Percentiles rank a stretch among this genome's conserved stretches.
phyloP scores from a whole-genome alignment of 768 basidiomycete genomes.

The Exidia glandulosa region DNA sequence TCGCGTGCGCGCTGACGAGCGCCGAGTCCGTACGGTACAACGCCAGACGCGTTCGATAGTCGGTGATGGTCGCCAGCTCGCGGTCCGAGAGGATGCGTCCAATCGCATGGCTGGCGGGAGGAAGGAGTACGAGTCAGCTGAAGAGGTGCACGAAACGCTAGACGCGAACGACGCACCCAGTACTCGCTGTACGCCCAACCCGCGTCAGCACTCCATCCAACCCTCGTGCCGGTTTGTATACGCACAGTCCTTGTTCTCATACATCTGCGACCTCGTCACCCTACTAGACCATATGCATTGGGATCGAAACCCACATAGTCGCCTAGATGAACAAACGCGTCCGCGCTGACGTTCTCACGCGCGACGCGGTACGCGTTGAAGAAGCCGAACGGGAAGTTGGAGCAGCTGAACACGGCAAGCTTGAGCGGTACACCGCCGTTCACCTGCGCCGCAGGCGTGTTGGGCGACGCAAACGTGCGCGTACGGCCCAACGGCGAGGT shows the following conservation, averaged over 20 bases:
- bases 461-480: conserved; percentile 35
- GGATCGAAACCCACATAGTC: conserved; percentile 37
- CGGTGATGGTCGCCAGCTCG: conserved; percentile 44
- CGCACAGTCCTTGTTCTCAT: conserved; percentile 20
- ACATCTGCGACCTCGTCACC: conserved; percentile 25
- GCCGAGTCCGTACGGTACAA: conserved; percentile 44
- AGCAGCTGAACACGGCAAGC: conserved; percentile 51
- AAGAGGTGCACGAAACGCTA: neutral
- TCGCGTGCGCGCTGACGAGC: conserved; percentile 36
- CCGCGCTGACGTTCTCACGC: conserved; percentile 38
- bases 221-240: too few species aligned
- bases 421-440: conserved; percentile 43
- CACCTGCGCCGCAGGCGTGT: conserved; percentile 35
- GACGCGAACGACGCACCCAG: conserved; percentile 11
- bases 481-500: conserved; percentile 40
- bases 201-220: too few species aligned
- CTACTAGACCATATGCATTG: neutral
- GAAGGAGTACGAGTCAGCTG: neutral
- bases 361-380: conserved; percentile 54
- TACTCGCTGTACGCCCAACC: too few species aligned
- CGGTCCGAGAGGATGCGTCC: conserved; percentile 39
- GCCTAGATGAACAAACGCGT: conserved; percentile 47
- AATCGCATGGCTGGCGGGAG: conserved; percentile 28
- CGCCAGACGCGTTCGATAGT: conserved; percentile 40
- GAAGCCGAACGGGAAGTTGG: conserved; percentile 40